phyloP scores from a whole-genome alignment of 345 rosid genomes.

The Boechera retrofracta region DNA sequence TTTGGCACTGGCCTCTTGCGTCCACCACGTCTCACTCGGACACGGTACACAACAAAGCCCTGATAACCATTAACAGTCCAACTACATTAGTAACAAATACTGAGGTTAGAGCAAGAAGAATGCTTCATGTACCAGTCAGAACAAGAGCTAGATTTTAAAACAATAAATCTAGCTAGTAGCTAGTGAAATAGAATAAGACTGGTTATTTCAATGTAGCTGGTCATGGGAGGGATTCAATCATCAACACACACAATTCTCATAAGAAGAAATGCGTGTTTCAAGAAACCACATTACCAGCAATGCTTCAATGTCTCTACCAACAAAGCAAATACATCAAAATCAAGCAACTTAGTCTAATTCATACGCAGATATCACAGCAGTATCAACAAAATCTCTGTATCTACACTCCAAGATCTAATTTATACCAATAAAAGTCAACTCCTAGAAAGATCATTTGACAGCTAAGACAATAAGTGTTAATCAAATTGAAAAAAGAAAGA shows the following conservation, averaged over 20 bases:
- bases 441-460: neutral
- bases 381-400: neutral
- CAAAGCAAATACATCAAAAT: neutral
- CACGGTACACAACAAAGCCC: slow-evolving; percentile 90
- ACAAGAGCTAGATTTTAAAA: neutral
- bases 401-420: neutral
- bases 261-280: slow-evolving; percentile 23
- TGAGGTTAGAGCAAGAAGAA: neutral
- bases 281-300: slow-evolving; percentile 48
- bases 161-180: neutral
- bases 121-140: neutral
- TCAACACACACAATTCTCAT: neutral
- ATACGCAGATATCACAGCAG: neutral
- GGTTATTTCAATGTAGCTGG: slow-evolving; percentile 40
- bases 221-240: slow-evolving; percentile 51
- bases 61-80: neutral
- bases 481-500: too few species aligned
- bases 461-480: too few species aligned
- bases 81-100: neutral
- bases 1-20: slow-evolving; percentile 98
- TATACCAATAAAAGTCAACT: neutral
- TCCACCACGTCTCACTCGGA: slow-evolving; percentile 93
- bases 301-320: neutral
- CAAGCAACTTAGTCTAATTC: neutral
- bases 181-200: neutral